Evolutionary conservation across 768 basidiomycete genomes (phyloP), one percentile per base, ranked within the genome.

Genomic region (Tylopilus rubrobrunneus): DNA sequence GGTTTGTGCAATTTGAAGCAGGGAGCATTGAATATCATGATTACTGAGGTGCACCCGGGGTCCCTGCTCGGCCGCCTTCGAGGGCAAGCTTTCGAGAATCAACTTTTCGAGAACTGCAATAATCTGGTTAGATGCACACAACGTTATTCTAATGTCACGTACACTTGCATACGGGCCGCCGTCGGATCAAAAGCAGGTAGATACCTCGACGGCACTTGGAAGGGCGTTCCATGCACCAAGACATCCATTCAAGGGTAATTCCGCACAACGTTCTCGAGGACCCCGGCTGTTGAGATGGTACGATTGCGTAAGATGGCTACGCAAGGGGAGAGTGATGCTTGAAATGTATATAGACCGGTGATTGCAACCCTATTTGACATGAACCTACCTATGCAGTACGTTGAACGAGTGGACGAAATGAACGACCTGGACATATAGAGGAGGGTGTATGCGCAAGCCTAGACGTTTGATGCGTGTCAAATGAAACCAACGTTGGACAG

Each of bases 281-380:
- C 15, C 56, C 40, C 46, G 28, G 23, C 8, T 39, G 49, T 25
- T 10, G n/a, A n/a, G n/a, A n/a, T n/a, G n/a, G n/a, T n/a, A n/a
- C n/a, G 12, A 48, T 62, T 28, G 65, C 63, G 57, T 66, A 59
- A 66, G 46, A 10, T 28, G 40, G 27, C 44, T 36, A 27, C 19
- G 15, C 47, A 55, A 29, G 34, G 23, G 40, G 15, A 33, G 36
- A 34, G 37, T 48, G 48, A 43, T 41, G 49, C 46, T 49, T 49
- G 42, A 45, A 29, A 21, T 29, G 41, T 8, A 17, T 29, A 21
- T 23, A 34, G 33, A 51, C 41, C 19, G 31, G 53, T 23, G 37
- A 56, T 42, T 12, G 43, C 27, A 33, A 27, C 29, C 25, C 25
- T 47, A 29, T 29, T 15, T 25, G 51, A 45, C 41, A 37, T 17